A percentile compares a stretch with the other conserved stretches of the same genome.
phyloP scores from a whole-genome alignment of 2,329 filamentous ascomycete species.

The Seiridium unicorne region DNA sequence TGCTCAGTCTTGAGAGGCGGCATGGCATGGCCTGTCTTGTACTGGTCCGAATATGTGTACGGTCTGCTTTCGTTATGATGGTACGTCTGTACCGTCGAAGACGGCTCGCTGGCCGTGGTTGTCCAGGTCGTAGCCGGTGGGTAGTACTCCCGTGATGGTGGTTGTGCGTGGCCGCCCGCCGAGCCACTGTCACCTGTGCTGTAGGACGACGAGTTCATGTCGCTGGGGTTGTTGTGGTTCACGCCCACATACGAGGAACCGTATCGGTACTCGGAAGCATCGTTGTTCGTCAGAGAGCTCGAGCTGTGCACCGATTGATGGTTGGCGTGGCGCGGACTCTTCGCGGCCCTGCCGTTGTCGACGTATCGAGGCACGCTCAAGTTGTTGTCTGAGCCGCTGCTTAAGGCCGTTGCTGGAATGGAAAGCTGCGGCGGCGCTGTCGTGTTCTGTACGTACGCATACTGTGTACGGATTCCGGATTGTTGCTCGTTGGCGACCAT shows the following conservation, averaged over 20 bases:
- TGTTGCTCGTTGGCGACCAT: conserved; percentile 48
- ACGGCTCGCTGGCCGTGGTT: conserved; percentile 48
- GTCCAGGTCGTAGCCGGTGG: conserved; percentile 51
- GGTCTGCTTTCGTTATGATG: conserved; percentile 39
- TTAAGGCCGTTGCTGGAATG: conserved; percentile 36
- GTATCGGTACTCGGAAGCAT: conserved; percentile 57
- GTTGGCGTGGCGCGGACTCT: conserved; percentile 53
- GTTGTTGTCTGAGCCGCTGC: conserved; percentile 41
- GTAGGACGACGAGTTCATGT: conserved; percentile 35
- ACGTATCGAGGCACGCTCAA: conserved; percentile 57
- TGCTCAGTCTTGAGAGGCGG: conserved; percentile 33
- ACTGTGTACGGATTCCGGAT: conserved; percentile 48
- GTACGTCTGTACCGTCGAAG: conserved; percentile 42
- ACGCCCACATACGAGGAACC: conserved; percentile 41
- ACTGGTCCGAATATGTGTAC: conserved; percentile 49
- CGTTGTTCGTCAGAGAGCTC: conserved; percentile 46
- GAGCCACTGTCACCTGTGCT: conserved; percentile 16
- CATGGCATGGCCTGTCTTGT: conserved; percentile 38
- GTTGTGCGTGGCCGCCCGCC: conserved; percentile 10
- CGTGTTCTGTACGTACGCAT: conserved; percentile 51
- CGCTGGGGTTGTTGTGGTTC: conserved; percentile 26
- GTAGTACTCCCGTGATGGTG: conserved; percentile 38
- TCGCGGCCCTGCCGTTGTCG: conserved; percentile 53
- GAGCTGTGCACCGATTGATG: conserved; percentile 53
- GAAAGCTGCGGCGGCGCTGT: conserved; percentile 51